Conservation (phyloP, 805 yeast genomes). For the Cyberlindnera suaveolens region DNA sequence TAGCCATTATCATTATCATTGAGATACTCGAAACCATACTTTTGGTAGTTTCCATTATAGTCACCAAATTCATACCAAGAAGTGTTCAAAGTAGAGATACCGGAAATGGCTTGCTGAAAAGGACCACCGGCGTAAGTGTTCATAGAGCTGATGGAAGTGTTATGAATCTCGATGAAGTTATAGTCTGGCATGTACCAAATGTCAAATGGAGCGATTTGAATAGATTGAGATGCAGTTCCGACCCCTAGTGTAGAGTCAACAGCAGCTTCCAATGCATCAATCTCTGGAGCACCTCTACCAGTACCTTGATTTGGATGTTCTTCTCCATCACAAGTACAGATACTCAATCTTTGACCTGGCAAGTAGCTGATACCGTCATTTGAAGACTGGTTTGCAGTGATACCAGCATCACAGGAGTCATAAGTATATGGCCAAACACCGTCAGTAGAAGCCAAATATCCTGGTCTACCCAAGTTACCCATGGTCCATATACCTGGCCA, state of each 20-base stretch:
- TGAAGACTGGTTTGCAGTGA: conserved; percentile 88
- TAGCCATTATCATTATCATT: conserved; percentile 70
- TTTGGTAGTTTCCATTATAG: conserved; percentile 52
- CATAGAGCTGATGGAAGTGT: conserved; percentile 66
- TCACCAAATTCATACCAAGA: conserved; percentile 76
- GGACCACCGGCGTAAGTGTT: conserved; percentile 92
- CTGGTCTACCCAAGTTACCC: conserved; percentile 92
- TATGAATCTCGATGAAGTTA: conserved; percentile 66
- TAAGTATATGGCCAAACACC: conserved; percentile 96
- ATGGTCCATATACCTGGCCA: conserved; percentile 98
- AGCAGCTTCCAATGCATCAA: conserved; percentile 87
- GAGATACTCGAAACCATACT: conserved; percentile 70
- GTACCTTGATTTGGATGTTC: conserved; percentile 84
- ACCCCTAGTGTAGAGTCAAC: conserved; percentile 41
- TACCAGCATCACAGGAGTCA: conserved; percentile 86
- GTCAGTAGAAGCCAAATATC: conserved; percentile 78
- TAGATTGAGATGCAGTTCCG: conserved; percentile 80
- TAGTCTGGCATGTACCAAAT: conserved; percentile 93
- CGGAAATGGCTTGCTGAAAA: conserved; percentile 88
- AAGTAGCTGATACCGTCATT: conserved; percentile 83
- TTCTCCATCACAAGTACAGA: conserved; percentile 76
- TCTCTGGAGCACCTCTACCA: conserved; percentile 96
- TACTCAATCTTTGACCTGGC: conserved; percentile 74
- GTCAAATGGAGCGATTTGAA: conserved; percentile 91
- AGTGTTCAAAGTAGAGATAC: conserved; percentile 67